Base-by-base conservation (phyloP, 176 grass and related monocot genomes). In the Oryza nivara region DNA sequence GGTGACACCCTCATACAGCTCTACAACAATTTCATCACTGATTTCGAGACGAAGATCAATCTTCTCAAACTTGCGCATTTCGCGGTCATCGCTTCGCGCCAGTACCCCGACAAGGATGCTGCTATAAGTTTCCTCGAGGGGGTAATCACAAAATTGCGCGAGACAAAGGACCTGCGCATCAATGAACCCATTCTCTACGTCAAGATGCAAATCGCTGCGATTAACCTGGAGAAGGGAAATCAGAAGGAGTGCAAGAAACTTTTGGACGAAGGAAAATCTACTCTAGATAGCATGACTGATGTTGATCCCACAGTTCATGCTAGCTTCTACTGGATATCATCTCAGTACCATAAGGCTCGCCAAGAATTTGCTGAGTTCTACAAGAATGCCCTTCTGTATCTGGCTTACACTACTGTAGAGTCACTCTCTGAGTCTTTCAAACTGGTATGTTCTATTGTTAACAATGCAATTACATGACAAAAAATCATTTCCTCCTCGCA, bases 311-410 rank as follows among this genome's bases (percentile, higher is more conserved):
- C 58, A 10, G 58, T 63, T 4, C 58, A 63, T 63, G 58, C 58
- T 63, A 63, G n/a, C 58, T 23, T 63, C 9, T 63, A 63, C 58
- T 63, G 58, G 58, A 63, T 63, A 63, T 63, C 58, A 23, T 63
- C 58, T 63, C 58, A 63, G n/a, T 63, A 63, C 58, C 58, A 63
- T 63, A 63, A 63, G 58, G n/a, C 58, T 63, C 9, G 9, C 58
- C 58, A 63, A 63, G 58, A 63, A 63, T 63, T 63, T 23, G 58
- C 58, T 23, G 58, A 63, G n/a, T 63, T 63, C 58, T 63, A 63
- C n/a, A 63, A 63, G 58, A 63, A 63, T 63, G 58, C 58, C n/a
- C 58, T 63, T 63, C 58, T 63, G 9, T 63, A 63, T 63, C 58
- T 63, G n/a, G 58, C 58, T 6, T 63, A 63, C 58, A 63, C 58